A percentile compares a stretch with the other conserved stretches of the same genome.
Conservation (phyloP, 306 rosid species). For the Chamaecrista fasciculata region DNA sequence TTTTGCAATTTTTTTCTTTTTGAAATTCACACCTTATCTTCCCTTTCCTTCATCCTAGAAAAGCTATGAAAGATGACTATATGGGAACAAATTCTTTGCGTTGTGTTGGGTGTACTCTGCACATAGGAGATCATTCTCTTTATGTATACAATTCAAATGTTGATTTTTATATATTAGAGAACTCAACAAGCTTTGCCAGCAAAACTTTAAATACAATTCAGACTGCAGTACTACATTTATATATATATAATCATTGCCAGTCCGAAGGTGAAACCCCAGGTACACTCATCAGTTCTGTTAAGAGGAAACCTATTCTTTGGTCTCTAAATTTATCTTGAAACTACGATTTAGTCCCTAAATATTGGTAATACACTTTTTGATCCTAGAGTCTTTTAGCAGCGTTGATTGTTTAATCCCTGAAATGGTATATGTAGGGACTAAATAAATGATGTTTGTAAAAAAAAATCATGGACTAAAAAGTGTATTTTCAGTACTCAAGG, state of each 20-base stretch:
- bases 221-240: constrained; percentile 38
- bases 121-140: constrained; percentile 18
- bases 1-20: constrained; percentile 15
- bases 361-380: too few relatives aligned
- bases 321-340: too few relatives aligned
- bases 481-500: too few relatives aligned
- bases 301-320: too few relatives aligned
- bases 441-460: too few relatives aligned
- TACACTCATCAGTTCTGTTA: constrained; percentile 18
- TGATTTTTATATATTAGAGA: constrained; percentile 20
- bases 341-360: too few relatives aligned
- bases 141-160: not conserved
- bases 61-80: not conserved
- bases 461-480: too few relatives aligned
- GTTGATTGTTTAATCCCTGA: too few relatives aligned
- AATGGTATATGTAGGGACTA: too few relatives aligned
- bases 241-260: not conserved
- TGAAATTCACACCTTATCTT: not conserved
- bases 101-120: not conserved
- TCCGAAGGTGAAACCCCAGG: constrained; percentile 20
- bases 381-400: too few relatives aligned
- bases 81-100: not conserved
- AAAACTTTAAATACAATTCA: constrained; percentile 37
- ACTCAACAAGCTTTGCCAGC: constrained; percentile 26
- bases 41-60: not conserved